A percentile compares a stretch with the other conserved stretches of the same genome.
phyloP scores from a whole-genome alignment of 2,329 filamentous ascomycete species.

The Incumbomyces lentus region DNA sequence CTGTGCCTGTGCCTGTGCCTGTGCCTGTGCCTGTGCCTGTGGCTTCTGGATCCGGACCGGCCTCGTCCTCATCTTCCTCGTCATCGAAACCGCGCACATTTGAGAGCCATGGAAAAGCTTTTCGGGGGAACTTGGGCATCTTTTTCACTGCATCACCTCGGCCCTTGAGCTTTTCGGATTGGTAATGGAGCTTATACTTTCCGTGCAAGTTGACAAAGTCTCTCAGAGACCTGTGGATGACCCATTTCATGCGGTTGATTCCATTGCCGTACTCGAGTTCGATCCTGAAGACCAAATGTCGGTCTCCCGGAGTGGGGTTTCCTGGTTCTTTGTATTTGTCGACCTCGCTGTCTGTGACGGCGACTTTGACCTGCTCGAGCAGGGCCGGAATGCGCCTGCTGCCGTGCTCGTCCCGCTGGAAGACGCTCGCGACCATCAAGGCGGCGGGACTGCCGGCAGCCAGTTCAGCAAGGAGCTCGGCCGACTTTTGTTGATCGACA shows the following conservation, averaged over 20 bases:
- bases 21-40: no score
- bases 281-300: conserved; percentile 81
- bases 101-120: conserved; percentile 80
- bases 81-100: conserved; percentile 75
- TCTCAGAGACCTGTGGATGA: conserved; percentile 71
- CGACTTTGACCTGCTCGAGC: conserved; percentile 85
- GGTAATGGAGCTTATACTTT: conserved; percentile 80
- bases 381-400: conserved; percentile 91
- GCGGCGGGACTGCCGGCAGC: conserved; percentile 87
- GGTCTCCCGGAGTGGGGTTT: conserved; percentile 35
- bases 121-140: conserved; percentile 81
- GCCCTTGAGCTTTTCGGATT: conserved; percentile 68
- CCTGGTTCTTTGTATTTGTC: conserved; percentile 34
- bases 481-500: conserved; percentile 88
- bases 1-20: conserved; percentile 57
- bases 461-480: conserved; percentile 90
- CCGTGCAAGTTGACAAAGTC: conserved; percentile 90
- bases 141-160: conserved; percentile 62
- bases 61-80: conserved; percentile 45
- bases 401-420: conserved; percentile 91
- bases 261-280: conserved; percentile 95
- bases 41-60: conserved; percentile 45
- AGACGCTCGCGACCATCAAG: conserved; percentile 91
- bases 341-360: conserved; percentile 69
- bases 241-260: conserved; percentile 92